Evolutionary conservation across 768 basidiomycete genomes (phyloP).

Genomic region (Tylopilus intermedius): DNA sequence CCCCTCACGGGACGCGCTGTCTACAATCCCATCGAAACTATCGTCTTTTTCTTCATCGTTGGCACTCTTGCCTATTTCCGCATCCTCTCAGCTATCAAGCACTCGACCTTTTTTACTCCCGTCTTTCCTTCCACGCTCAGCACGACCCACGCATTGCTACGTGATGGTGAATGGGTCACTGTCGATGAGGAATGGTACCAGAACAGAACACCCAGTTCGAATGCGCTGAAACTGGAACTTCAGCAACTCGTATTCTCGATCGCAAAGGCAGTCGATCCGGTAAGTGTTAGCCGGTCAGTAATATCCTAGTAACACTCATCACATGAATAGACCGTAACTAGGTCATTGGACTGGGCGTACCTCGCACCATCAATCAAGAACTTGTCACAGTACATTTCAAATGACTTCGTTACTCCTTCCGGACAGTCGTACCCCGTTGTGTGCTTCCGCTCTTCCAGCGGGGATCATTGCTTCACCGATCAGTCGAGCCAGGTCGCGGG

Average conservation of each 20-base stretch:
- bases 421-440: constrained; percentile 47
- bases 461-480: constrained; percentile 38
- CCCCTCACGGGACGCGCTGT: constrained; percentile 71
- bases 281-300: constrained; percentile 14
- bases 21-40: constrained; percentile 80
- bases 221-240: constrained; percentile 49
- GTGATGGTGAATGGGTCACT: constrained; percentile 56
- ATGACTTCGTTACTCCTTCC: constrained; percentile 35
- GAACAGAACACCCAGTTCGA: constrained; percentile 28
- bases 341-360: constrained; percentile 35
- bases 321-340: constrained; percentile 24
- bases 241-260: constrained; percentile 62
- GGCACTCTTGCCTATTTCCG: constrained; percentile 95
- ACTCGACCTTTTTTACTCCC: constrained; percentile 74
- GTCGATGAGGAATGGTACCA: constrained; percentile 53
- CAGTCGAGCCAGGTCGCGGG: constrained; percentile 32
- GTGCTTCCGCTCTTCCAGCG: constrained; percentile 40
- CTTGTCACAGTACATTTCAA: constrained; percentile 46
- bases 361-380: constrained; percentile 43
- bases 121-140: constrained; percentile 43
- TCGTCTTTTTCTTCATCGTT: constrained; percentile 83
- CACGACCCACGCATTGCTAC: constrained; percentile 52
- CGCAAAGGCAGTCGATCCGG: constrained; percentile 34
- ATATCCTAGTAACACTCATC: background rate
- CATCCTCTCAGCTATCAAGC: constrained; percentile 83